Evolutionary conservation across 1,139 yeast genomes (phyloP), one percentile per base, ranked within the genome.

Genomic region (Yamadazyma mexicana): DNA sequence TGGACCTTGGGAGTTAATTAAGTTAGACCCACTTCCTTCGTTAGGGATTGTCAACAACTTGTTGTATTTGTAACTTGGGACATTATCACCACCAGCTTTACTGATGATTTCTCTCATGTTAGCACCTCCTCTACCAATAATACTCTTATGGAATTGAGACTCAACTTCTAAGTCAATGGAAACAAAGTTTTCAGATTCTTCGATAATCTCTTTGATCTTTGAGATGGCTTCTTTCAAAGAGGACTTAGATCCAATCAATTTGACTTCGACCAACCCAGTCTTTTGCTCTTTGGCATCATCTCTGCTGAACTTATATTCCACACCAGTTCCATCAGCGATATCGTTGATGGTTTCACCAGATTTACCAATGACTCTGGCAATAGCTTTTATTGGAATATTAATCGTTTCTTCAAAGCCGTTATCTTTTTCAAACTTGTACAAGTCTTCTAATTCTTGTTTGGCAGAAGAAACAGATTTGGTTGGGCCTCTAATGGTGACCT

Each of bases 291-390:
- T 62, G 25, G 60, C 65, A 25, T 61, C 64, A 44, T 75, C 77
- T 51, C 79, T 76, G 49, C 71, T 61, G 56, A 85, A 80, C 48
- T 77, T 77, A 61, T 87, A 79, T 50, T 85, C 85, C 39, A 89
- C 81, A 45, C 92, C 95, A 40, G 84, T 75, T 36, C 82, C 87
- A 49, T 83, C 94, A 50, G 88, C 80, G 44, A 94, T 82, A 56
- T 86, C 89, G 47, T 83, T 87, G 54, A 94, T 86, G 43, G 76
- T 79, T 50, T 86, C 94, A 60, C 98, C 98, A 44, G 76, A 73
- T 56, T 85, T 87, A 56, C 98, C 98, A 59, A 94, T 89, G 42
- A 94, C 83, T 58, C 91, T 76, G 14, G 97, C 75, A 46, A 91
- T 75, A 17, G 91, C 84, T 50, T 75, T 79, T 33, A 74, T 62